Evolutionary conservation across 2,329 filamentous ascomycete species (phyloP).

Genomic region (Aspergillus persii): DNA sequence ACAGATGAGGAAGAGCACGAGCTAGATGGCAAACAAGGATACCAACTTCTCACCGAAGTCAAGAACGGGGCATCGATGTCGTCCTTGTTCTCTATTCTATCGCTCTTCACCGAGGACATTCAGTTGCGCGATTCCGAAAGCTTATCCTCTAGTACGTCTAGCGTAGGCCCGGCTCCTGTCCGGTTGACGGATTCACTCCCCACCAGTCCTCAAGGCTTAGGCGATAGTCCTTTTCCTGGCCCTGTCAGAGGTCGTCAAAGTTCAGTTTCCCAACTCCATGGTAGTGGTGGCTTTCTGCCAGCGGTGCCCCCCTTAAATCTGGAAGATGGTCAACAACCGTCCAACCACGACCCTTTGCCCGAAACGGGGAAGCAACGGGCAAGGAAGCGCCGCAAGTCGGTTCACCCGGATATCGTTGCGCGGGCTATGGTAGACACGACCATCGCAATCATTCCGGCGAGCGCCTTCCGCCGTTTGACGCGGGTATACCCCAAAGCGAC

Average conservation of each 20-base stretch:
- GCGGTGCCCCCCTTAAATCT: conserved; percentile 74
- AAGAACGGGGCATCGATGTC: conserved; percentile 99
- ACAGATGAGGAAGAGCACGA: conserved; percentile 70
- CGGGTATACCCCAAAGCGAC: conserved; percentile 94
- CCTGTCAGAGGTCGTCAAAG: conserved; percentile 20
- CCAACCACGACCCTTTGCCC: conserved; percentile 26
- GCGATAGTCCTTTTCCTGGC: conserved; percentile 27
- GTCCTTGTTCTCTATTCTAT: conserved; percentile 94
- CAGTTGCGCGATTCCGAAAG: conserved; percentile 68
- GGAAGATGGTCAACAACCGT: conserved; percentile 46
- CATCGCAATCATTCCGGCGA: conserved; percentile 96
- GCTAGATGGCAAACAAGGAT: conserved; percentile 69
- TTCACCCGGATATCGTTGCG: conserved; percentile 96
- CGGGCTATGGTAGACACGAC: conserved; percentile 94
- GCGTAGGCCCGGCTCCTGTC: conserved; percentile 23
- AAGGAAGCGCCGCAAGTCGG: conserved; percentile 60
- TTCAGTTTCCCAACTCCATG: conserved; percentile 19
- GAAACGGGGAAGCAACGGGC: conserved; percentile 20
- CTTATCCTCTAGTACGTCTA: conserved; percentile 39
- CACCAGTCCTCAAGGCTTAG: conserved; percentile 35
- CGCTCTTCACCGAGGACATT: conserved; percentile 93
- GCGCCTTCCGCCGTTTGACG: conserved; percentile 88
- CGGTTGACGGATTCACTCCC: conserved; percentile 39
- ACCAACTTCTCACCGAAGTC: conserved; percentile 93
- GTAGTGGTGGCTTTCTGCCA: conserved; percentile 45